phyloP scores from a whole-genome alignment of 345 rosid genomes.

The Linum trigynum region DNA sequence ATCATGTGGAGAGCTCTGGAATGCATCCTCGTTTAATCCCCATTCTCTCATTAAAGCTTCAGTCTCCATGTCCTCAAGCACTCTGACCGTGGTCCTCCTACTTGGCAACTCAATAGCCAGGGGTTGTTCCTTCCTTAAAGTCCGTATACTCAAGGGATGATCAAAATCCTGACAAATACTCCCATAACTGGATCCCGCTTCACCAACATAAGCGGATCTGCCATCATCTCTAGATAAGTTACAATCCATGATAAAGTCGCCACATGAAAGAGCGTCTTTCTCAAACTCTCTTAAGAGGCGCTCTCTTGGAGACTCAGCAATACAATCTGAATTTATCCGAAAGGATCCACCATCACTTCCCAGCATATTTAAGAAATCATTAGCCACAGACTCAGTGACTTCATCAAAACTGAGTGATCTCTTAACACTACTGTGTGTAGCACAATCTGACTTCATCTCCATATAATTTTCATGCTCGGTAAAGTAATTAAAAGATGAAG shows the following conservation, averaged over 20 bases:
- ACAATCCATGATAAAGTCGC: conserved; percentile 31
- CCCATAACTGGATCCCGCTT: conserved; percentile 12
- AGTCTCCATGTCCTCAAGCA: conserved; percentile 60
- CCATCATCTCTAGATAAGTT: conserved; percentile 22
- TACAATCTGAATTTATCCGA: conserved; percentile 31
- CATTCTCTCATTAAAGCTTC: conserved; percentile 53
- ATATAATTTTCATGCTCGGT: conserved; percentile 19
- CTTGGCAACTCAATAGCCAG: conserved; percentile 23
- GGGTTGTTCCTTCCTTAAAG: conserved; percentile 30
- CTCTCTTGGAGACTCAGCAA: conserved; percentile 77
- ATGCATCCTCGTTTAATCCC: conserved; percentile 50
- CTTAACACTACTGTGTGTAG: conserved; percentile 23
- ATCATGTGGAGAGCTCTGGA: conserved; percentile 29
- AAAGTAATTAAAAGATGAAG: conserved; percentile 18
- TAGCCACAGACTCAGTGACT: conserved; percentile 48
- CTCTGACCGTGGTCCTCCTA: conserved; percentile 41
- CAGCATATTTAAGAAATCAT: conserved; percentile 61
- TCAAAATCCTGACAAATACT: conserved; percentile 31
- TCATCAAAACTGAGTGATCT: conserved; percentile 59
- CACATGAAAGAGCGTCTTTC: conserved; percentile 50
- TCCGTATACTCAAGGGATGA: conserved; percentile 26
- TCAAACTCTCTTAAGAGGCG: conserved; percentile 65
- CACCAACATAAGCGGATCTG: conserved; percentile 15
- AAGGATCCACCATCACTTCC: conserved; percentile 36
- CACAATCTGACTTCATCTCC: conserved; percentile 38